These are phyloP conservation scores for Abelmoschus esculentus DNA, from an alignment of 345 rosid species.

Conservation along the genomic window DNA sequence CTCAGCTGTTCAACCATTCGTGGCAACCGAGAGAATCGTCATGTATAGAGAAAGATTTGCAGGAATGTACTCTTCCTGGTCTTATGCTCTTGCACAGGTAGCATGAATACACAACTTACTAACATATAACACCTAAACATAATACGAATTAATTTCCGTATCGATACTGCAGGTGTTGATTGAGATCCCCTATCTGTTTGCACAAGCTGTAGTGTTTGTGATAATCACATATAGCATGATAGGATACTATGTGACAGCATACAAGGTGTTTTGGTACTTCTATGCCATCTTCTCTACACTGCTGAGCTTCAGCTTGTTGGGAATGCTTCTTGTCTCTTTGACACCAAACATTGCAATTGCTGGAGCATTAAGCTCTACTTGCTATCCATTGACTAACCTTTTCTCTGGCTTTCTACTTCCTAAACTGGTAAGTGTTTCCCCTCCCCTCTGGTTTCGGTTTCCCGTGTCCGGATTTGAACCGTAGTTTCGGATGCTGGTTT, in stretches of 20 bases:
- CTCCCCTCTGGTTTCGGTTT: background rate
- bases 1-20: conserved; percentile 42
- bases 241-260: conserved; percentile 35
- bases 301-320: conserved; percentile 47
- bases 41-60: conserved; percentile 76
- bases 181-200: conserved; percentile 37
- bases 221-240: conserved; percentile 42
- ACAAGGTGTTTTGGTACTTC: conserved; percentile 15
- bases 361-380: conserved; percentile 36
- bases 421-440: conserved; percentile 21
- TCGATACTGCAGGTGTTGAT: conserved; percentile 27
- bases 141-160: background rate
- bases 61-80: conserved; percentile 71
- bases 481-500: background rate
- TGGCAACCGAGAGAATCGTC: conserved; percentile 50
- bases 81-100: conserved; percentile 65
- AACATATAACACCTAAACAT: background rate
- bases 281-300: conserved; percentile 36
- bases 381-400: conserved; percentile 36
- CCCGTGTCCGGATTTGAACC: background rate
- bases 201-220: conserved; percentile 30
- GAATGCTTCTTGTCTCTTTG: conserved; percentile 44
- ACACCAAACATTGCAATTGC: conserved; percentile 48
- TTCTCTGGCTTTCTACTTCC: conserved; percentile 52
- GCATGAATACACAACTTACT: background rate